Evolutionary conservation across 805 yeast genomes (phyloP).

Genomic region (Yamadazyma sp.): DNA sequence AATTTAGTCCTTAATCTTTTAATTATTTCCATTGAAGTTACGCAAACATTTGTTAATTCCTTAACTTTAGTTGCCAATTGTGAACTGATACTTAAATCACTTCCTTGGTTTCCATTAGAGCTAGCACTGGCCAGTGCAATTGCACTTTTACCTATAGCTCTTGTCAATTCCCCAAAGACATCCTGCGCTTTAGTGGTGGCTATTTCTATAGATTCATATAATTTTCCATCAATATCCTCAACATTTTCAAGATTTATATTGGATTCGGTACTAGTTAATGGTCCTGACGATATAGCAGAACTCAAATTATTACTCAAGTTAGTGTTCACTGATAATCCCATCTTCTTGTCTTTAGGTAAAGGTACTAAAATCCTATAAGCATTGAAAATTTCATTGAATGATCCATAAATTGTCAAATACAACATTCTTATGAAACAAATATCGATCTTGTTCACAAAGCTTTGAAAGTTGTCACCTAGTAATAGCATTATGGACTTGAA

Average conservation of each 20-base stretch:
- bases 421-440: constrained; percentile 63
- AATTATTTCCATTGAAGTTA: constrained; percentile 79
- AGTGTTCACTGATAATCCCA: constrained; percentile 20
- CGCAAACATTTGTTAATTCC: constrained; percentile 75
- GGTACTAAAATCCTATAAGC: constrained; percentile 51
- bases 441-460: constrained; percentile 56
- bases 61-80: constrained; percentile 61
- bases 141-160: constrained; percentile 65
- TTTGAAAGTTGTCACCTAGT: constrained; percentile 45
- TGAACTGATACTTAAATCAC: constrained; percentile 22
- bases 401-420: constrained; percentile 56
- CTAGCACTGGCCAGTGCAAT: constrained; percentile 36
- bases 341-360: constrained; percentile 8
- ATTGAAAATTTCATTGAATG: constrained; percentile 64
- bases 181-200: constrained; percentile 70
- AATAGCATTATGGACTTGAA: constrained; percentile 51
- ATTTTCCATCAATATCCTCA: constrained; percentile 60
- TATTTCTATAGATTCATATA: constrained; percentile 59
- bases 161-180: constrained; percentile 72
- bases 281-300: background rate
- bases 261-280: constrained; percentile 1
- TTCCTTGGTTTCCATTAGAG: constrained; percentile 13
- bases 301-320: constrained; percentile 9
- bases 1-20: constrained; percentile 59
- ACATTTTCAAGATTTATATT: constrained; percentile 13